These are phyloP conservation scores for Ascosphaera apis DNA, from an alignment of 2,329 filamentous ascomycete species.

Conservation along the genomic window DNA sequence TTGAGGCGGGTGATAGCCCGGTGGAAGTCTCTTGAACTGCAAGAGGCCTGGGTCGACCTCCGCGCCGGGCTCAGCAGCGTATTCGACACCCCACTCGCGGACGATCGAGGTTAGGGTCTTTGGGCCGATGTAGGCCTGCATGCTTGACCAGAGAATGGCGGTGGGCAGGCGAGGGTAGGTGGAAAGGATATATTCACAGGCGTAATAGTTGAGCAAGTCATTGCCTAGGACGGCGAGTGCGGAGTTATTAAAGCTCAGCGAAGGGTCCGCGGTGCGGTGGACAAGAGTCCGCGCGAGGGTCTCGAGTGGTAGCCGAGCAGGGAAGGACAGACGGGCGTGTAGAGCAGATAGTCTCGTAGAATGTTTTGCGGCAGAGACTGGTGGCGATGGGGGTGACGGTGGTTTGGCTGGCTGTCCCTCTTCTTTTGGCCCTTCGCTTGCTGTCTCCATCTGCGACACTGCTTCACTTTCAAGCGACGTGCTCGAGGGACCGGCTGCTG, in stretches of 20 bases:
- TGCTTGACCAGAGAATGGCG: constrained; percentile 62
- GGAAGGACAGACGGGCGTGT: constrained; percentile 67
- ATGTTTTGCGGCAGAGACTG: constrained; percentile 37
- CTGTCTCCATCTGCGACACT: no score
- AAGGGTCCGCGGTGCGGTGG: constrained; percentile 59
- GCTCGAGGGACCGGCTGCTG: constrained; percentile 9
- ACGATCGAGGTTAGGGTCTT: constrained; percentile 51
- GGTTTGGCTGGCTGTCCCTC: constrained; percentile 10
- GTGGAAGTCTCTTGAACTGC: constrained; percentile 41
- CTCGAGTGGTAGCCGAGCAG: constrained; percentile 59
- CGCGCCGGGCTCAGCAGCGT: constrained; percentile 60
- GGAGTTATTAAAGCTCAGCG: constrained; percentile 68
- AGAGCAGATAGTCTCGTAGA: constrained; percentile 85
- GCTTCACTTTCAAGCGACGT: no score
- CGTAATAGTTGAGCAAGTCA: constrained; percentile 70
- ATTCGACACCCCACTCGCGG: constrained; percentile 76
- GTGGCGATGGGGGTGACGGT: constrained; percentile 43
- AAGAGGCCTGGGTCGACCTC: constrained; percentile 84
- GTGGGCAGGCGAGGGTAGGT: constrained; percentile 80
- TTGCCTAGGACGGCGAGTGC: constrained; percentile 61
- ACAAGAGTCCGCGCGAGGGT: constrained; percentile 71
- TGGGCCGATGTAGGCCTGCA: constrained; percentile 62
- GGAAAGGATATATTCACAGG: constrained; percentile 67
- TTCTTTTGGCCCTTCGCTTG: no score
- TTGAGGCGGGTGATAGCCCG: constrained; percentile 11